These are phyloP conservation scores for Symbiodinium natans DNA, from an alignment of 73 alveolate genomes.

Conservation along the genomic window DNA sequence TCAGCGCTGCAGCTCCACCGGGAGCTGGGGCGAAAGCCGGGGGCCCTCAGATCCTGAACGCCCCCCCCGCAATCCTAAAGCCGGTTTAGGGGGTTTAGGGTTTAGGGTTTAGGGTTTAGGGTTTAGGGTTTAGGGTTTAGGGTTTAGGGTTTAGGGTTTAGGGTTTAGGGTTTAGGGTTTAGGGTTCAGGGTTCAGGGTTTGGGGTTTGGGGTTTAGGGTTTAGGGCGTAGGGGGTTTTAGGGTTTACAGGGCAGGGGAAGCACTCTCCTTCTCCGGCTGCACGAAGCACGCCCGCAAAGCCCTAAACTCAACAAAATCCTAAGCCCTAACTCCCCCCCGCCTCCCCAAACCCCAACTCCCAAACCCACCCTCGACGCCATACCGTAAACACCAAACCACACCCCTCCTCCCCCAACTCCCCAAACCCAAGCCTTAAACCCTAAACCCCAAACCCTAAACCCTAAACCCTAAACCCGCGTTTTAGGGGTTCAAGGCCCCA, in stretches of 20 bases:
- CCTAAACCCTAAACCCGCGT: no score
- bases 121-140: not conserved
- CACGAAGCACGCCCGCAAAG: no score
- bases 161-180: not conserved
- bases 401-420: no score
- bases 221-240: no score
- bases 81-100: not conserved
- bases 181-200: not conserved
- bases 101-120: not conserved
- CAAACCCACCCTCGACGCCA: no score
- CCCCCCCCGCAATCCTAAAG: no score
- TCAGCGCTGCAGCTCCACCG: not conserved
- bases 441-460: no score
- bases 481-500: no score
- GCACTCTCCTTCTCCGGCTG: no score
- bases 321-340: no score
- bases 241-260: not conserved
- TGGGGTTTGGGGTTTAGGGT: not conserved
- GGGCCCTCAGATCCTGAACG: not conserved
- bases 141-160: not conserved
- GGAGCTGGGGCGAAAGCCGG: constrained; percentile 9
- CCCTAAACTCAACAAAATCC: no score
- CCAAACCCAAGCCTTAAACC: not conserved
- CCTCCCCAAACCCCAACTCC: no score
- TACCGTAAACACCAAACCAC: not conserved